Evolutionary conservation across 441 rosid genomes (phyloP).

Genomic region (Melastoma candidum): DNA sequence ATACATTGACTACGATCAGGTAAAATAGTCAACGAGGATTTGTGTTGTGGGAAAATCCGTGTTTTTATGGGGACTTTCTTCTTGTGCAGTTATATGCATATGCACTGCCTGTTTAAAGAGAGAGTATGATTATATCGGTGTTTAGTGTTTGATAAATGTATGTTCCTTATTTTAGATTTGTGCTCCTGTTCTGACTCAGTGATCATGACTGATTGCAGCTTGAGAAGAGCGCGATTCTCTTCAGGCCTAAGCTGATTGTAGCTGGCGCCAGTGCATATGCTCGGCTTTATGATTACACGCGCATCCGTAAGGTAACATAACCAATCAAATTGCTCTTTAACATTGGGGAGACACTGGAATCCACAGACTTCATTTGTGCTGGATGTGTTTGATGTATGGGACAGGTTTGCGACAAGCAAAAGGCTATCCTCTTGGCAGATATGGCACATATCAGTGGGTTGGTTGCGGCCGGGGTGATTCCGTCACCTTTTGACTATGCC

Average conservation of each 20-base stretch:
- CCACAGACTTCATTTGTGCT: background rate
- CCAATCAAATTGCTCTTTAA: no score
- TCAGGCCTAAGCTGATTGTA: conserved; percentile 23
- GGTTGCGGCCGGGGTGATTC: conserved; percentile 24
- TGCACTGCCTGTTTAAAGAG: no score
- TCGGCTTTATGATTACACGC: conserved; percentile 21
- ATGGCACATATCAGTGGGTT: conserved; percentile 25
- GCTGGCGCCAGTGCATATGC: conserved; percentile 27
- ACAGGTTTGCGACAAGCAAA: conserved; percentile 25
- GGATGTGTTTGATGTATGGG: background rate
- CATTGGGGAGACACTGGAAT: no score
- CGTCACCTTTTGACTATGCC: conserved; percentile 23
- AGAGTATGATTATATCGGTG: no score
- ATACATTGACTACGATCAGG: conserved; percentile 24
- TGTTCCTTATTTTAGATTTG: no score
- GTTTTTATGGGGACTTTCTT: no score
- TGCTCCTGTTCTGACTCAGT: no score
- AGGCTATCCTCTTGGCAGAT: conserved; percentile 21
- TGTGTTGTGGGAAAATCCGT: no score
- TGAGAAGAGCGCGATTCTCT: conserved; percentile 22
- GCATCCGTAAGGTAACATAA: conserved; percentile 16
- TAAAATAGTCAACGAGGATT: background rate
- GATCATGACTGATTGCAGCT: conserved; percentile 5
- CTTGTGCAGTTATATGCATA: no score
- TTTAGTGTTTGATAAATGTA: no score